Evolutionary conservation across 2,329 filamentous ascomycete genomes (phyloP).

Genomic region (Chaetothyriales sp.): DNA sequence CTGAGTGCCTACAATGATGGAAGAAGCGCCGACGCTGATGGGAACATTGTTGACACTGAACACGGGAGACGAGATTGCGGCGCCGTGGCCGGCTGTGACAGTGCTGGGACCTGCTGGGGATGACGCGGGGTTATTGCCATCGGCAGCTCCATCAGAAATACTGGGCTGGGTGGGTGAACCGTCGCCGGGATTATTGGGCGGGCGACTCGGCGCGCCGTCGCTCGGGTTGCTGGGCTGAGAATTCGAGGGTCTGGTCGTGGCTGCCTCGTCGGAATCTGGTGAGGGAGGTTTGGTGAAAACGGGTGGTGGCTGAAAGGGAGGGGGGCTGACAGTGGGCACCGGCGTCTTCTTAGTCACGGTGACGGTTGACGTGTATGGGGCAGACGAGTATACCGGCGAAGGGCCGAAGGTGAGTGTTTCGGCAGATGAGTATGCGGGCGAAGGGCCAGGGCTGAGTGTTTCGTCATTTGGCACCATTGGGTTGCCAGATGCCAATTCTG

Average conservation of each 20-base stretch:
- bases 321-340: constrained; percentile 8
- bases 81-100: neutral
- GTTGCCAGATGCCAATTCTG: too few relatives aligned
- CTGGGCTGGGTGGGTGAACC: neutral
- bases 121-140: neutral
- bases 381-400: constrained; percentile 9
- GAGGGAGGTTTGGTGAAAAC: neutral
- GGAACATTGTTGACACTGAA: constrained; percentile 8
- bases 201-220: neutral
- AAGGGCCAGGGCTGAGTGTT: too few relatives aligned
- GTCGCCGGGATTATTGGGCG: neutral
- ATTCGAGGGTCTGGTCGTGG: neutral
- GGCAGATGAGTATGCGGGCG: too few relatives aligned
- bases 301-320: neutral
- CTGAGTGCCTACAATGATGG: constrained; percentile 13
- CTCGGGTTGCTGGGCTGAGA: neutral
- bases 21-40: constrained; percentile 11
- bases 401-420: neutral
- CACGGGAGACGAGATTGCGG: neutral
- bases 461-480: too few relatives aligned
- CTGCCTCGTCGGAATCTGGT: neutral
- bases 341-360: constrained; percentile 19
- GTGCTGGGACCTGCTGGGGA: neutral
- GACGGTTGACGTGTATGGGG: constrained; percentile 15
- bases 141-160: neutral